Base-by-base conservation (phyloP, 305 asterid genomes). In the Ajuga reptans region DNA sequence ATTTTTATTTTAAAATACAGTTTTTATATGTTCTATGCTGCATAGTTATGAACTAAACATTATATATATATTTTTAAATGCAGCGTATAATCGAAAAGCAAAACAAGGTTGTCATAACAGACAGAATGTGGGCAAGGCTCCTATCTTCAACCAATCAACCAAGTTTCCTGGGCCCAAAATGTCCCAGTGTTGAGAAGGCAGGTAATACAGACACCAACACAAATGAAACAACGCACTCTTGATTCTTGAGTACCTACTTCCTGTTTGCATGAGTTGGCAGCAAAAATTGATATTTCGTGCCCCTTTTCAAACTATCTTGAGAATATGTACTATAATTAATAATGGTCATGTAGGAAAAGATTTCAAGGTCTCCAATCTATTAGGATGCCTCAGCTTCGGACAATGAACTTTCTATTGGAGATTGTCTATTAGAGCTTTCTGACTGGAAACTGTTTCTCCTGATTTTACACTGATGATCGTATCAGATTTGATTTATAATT, bases 31-130 rank as follows among this genome's bases (percentile, higher is more conserved):
- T 18, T 51, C 37, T 31, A 4, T 18, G 62, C 16, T 53, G 69
- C 16, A 29, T n/a, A 11, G 17, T n/a, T 16, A 14, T 24, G 12
- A 59, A 60, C 29, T 17, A 43, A 57, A 78, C 11, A 51, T 52
- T 37, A 42, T 36, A 9, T 50, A 0, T 0, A 0, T 58, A 21
- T 49, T 36, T 16, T 0, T 45, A 6, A 59, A 0, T 83, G 86
- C 91, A 92, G 98, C 96, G 96, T 63, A 79, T 92, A 16, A 89
- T 72, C 24, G 98, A 86, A 75, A 74, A 78, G 69, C 98, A 86
- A 79, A 84, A 92, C 85, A 84, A 81, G 75, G 98, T 92, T 67
- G 98, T 89, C 49, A 86, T 89, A 78, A 92, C 98, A 0, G 98
- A 92, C 82, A 82, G 88, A 68, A 83, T 83, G 88, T 83, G 88